These are phyloP conservation scores for Debaryomyces sp. DNA, from an alignment of 1,139 yeast genomes.

Conservation along the genomic window DNA sequence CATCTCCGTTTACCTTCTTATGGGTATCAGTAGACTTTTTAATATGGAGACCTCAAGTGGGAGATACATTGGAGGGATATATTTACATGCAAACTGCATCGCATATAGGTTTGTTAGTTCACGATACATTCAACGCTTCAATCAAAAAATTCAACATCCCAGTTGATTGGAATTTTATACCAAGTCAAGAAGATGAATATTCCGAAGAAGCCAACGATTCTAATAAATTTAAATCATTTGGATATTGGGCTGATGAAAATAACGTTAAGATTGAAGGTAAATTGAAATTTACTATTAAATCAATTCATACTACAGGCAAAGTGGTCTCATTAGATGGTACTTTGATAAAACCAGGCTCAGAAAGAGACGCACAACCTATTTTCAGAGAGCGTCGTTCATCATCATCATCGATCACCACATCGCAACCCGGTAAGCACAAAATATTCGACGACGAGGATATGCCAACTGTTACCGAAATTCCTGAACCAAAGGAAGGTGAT, in stretches of 20 bases:
- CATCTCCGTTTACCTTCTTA: slow-evolving; percentile 84
- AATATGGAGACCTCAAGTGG: slow-evolving; percentile 86
- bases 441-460: slow-evolving; percentile 43
- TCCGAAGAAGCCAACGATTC: slow-evolving; percentile 19
- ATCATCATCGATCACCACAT: slow-evolving; percentile 11
- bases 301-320: slow-evolving; percentile 76
- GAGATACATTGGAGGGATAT: slow-evolving; percentile 84
- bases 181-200: slow-evolving; percentile 69
- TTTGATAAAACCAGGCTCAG: slow-evolving; percentile 62
- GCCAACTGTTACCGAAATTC: slow-evolving; percentile 24
- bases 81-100: slow-evolving; percentile 93
- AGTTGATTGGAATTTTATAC: slow-evolving; percentile 76
- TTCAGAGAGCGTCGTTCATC: slow-evolving; percentile 35
- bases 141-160: slow-evolving; percentile 87
- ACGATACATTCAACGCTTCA: slow-evolving; percentile 93
- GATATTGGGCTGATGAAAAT: slow-evolving; percentile 81
- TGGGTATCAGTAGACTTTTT: slow-evolving; percentile 88
- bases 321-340: slow-evolving; percentile 88
- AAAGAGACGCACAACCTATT: slow-evolving; percentile 58
- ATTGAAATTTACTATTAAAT: slow-evolving; percentile 69
- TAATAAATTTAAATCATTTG: slow-evolving; percentile 56
- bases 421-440: slow-evolving; percentile 34
- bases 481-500: slow-evolving; percentile 27
- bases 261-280: slow-evolving; percentile 82
- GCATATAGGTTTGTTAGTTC: slow-evolving; percentile 86